Percentiles rank a stretch among this genome's conserved stretches.
phyloP scores from a whole-genome alignment of 73 alveolate species.

The Paramecium sonneborni region DNA sequence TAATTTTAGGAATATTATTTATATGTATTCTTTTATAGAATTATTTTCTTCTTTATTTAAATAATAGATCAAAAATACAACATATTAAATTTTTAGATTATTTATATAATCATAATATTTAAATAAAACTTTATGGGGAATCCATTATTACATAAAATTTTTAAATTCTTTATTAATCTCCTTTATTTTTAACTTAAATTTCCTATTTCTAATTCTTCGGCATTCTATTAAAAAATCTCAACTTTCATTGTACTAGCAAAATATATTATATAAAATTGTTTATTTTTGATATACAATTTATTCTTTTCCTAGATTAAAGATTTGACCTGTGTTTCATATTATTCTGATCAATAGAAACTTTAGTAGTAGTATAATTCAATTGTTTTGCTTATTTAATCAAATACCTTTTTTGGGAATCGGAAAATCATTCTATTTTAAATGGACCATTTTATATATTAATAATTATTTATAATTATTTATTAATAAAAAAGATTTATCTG shows the following conservation, averaged over 20 bases:
- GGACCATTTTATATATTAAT: not conserved
- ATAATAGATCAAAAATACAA: not conserved
- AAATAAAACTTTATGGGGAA: not conserved
- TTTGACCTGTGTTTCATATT: not conserved
- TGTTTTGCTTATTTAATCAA: not conserved
- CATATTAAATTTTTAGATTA: not conserved
- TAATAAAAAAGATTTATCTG: not conserved
- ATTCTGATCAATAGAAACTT: not conserved
- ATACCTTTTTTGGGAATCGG: not conserved
- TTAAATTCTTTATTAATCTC: not conserved
- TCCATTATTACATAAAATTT: not conserved
- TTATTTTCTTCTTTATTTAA: not conserved
- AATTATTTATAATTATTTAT: not conserved
- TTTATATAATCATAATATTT: not conserved
- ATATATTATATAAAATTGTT: not conserved
- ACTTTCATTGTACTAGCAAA: not conserved
- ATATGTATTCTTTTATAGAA: too few relatives aligned
- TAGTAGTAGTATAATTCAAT: not conserved
- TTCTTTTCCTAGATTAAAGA: not conserved
- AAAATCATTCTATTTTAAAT: not conserved
- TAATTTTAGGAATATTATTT: too few relatives aligned
- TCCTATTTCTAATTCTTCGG: conserved; percentile 5
- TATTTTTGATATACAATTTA: not conserved
- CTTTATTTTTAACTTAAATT: not conserved
- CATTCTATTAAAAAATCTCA: not conserved